Percentiles rank a stretch among this genome's conserved stretches.
These are phyloP conservation scores for Termitomyces bulborhizus DNA, from an alignment of 768 basidiomycete genomes.

Conservation along the genomic window DNA sequence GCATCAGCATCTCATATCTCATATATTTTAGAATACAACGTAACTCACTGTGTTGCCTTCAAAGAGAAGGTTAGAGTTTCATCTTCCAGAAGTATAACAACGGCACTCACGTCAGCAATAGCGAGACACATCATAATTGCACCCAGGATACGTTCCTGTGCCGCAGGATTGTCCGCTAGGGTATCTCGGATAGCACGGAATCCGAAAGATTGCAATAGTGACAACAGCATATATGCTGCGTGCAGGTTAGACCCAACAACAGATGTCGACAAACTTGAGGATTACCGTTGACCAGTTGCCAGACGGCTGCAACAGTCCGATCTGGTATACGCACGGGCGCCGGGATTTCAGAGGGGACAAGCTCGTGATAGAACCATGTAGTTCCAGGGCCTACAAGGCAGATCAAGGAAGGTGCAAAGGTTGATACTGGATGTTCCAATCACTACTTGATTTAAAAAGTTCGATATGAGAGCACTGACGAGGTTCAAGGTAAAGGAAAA, in stretches of 20 bases:
- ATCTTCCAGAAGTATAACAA: neutral
- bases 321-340: constrained; percentile 32
- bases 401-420: constrained; percentile 27
- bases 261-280: neutral
- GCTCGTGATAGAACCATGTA: constrained; percentile 60
- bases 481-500: constrained; percentile 66
- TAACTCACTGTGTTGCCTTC: constrained; percentile 57
- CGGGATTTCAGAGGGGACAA: constrained; percentile 44
- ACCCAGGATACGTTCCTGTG: constrained; percentile 66
- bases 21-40: neutral
- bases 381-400: constrained; percentile 56
- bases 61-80: neutral
- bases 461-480: constrained; percentile 25
- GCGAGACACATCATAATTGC: constrained; percentile 57
- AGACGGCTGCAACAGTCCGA: constrained; percentile 54
- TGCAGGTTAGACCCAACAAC: constrained; percentile 2
- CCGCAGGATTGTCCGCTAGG: constrained; percentile 45
- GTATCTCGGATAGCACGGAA: constrained; percentile 64
- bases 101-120: constrained; percentile 57
- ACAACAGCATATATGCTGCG: constrained; percentile 30
- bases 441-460: neutral
- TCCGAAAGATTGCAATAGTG: constrained; percentile 58
- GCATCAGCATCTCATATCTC: constrained; percentile 2
- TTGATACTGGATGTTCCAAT: constrained; percentile 23
- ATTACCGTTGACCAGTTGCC: constrained; percentile 66